These are phyloP conservation scores for Mortierella hygrophila DNA, from an alignment of 192 early-diverging fungal species.

Conservation along the genomic window DNA sequence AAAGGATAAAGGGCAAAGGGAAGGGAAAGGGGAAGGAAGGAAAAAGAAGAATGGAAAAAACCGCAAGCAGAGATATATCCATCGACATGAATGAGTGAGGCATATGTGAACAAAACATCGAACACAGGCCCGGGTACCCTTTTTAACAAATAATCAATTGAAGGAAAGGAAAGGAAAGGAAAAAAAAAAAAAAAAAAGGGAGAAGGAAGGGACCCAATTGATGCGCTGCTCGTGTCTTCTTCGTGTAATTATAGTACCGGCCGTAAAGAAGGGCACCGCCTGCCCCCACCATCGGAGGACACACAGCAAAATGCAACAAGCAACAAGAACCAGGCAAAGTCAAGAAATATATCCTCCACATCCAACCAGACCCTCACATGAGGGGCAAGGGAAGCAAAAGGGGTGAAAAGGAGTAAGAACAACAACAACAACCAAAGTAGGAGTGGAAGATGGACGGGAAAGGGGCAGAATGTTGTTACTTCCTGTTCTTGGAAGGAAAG, in stretches of 20 bases:
- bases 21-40: neutral
- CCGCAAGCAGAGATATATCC: neutral
- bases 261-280: no score
- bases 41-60: slow-evolving; percentile 1
- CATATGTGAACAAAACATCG: neutral
- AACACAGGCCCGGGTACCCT: neutral
- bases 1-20: neutral
- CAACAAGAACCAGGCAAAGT: neutral
- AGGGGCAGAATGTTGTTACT: neutral
- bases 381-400: neutral
- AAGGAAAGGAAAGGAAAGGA: neutral
- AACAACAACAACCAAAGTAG: neutral
- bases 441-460: neutral
- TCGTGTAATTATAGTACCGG: no score
- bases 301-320: neutral
- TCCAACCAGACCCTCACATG: neutral
- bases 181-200: neutral
- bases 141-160: neutral
- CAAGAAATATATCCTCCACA: neutral
- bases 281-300: no score
- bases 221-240: neutral
- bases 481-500: neutral
- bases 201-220: neutral
- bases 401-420: no score
- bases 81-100: neutral